Evolutionary conservation across 345 rosid species (phyloP), one percentile per base, ranked within the genome.

Genomic region (Psidium friedrichsthalianum): DNA sequence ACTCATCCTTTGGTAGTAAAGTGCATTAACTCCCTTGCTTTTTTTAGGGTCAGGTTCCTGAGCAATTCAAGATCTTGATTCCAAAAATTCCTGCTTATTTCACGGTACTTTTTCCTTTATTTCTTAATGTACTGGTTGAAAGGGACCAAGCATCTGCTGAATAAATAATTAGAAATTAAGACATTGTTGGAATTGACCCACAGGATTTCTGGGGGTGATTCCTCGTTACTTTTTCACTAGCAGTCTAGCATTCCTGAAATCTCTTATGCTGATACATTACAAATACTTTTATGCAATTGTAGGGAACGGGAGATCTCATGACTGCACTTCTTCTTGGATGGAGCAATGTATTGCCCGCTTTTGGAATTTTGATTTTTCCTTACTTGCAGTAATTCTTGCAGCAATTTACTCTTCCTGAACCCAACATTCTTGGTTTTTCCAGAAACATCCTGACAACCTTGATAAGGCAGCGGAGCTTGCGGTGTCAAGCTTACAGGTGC

Each of bases 271-370:
- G 47, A 69, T 32, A 8, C 24, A 69, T 69, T 69, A 69, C 42
- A 32, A 69, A 18, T 32, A 32, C 24, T 69, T 69, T 18, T 4
- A 69, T 85, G 74, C 78, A 61, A 55, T 69, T 93, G 90, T 85
- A 97, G 99, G 99, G 99, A 87, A 96, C 98, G 2, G 99, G 99
- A 89, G 99, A 97, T 94, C 93, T 96, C 84, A 95, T 91, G 95
- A 97, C 99, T 52, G 98, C 99, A 86, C 98, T 97, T 84, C 92
- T 97, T 56, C 99, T 97, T 81, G 99, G 99, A 87, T 96, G 99
- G 99, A 97, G 99, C 90, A 97, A 97, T 88, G 99, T 97, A 94
- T 91, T 86, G 85, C 84, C 44, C 1, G 3, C 13, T 32, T 61
- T 57, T 83, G 83, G 54, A 52, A 51, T 82, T 88, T 56, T 16